These are phyloP conservation scores for Didymella keratinophila DNA, from an alignment of 2,329 filamentous ascomycete genomes.

Conservation along the genomic window DNA sequence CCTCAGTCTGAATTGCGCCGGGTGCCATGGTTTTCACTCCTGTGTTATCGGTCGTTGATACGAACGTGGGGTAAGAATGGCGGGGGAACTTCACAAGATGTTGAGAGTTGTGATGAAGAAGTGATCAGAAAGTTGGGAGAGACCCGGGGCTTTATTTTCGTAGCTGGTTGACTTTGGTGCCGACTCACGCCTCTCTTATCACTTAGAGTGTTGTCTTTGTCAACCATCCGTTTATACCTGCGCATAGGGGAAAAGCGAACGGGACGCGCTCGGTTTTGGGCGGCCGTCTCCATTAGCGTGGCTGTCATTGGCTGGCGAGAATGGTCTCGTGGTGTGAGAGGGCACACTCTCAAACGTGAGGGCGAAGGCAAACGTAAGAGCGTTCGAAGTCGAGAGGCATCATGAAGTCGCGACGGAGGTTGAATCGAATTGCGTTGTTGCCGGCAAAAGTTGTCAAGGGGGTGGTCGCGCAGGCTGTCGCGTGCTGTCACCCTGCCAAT, in stretches of 20 bases:
- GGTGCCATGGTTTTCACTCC: slow-evolving; percentile 42
- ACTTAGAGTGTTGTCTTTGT: slow-evolving; percentile 28
- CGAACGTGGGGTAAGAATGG: slow-evolving; percentile 28
- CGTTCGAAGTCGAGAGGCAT: neutral
- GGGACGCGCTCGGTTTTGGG: slow-evolving; percentile 31
- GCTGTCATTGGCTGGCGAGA: slow-evolving; percentile 30
- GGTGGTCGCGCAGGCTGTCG: slow-evolving; percentile 15
- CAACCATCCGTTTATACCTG: slow-evolving; percentile 29
- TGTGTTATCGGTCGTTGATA: slow-evolving; percentile 24
- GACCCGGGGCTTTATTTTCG: slow-evolving; percentile 33
- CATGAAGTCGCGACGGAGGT: slow-evolving; percentile 6
- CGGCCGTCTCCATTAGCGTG: slow-evolving; percentile 32
- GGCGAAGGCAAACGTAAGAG: slow-evolving; percentile 2
- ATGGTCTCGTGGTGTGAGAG: slow-evolving; percentile 21
- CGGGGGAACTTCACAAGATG: slow-evolving; percentile 19
- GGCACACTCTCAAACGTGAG: slow-evolving; percentile 9
- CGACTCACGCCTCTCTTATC: slow-evolving; percentile 38
- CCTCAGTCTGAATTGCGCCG: slow-evolving; percentile 42
- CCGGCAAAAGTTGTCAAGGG: slow-evolving; percentile 19
- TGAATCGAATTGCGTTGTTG: neutral
- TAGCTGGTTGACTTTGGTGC: slow-evolving; percentile 27
- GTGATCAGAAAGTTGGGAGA: slow-evolving; percentile 16
- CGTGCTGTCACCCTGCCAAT: slow-evolving; percentile 19
- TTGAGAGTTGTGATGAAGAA: slow-evolving; percentile 12
- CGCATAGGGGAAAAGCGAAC: slow-evolving; percentile 23